Base-by-base conservation (phyloP, 352 stramenopile species). In the Elongisporangium undulatum region DNA sequence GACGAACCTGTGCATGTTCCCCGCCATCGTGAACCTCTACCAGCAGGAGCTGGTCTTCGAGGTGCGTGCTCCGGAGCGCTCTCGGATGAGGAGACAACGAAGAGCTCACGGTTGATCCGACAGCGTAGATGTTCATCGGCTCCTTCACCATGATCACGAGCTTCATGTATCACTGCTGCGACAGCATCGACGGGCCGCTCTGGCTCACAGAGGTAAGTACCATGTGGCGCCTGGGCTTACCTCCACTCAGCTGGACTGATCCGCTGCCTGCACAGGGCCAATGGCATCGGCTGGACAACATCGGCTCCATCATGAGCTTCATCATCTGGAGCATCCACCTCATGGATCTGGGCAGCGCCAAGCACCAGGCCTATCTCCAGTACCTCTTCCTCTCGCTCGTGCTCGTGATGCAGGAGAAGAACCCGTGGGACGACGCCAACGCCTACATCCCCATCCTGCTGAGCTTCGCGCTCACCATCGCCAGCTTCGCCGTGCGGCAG, bases 221-320 rank as follows among this genome's bases (percentile, higher is more conserved):
- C n/a, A n/a, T n/a, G n/a, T n/a, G n/a, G n/a, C n/a, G n/a, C n/a
- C n/a, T n/a, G n/a, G n/a, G n/a, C n/a, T n/a, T n/a, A n/a, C n/a
- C n/a, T n/a, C n/a, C n/a, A n/a, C n/a, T n/a, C n/a, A n/a, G n/a
- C n/a, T 50, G 2, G 13, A 21, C 10, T 29, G 21, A 53, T 19
- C 17, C 16, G 12, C 16, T 24, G n/a, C n/a, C n/a, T 22, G 21
- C 12, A 19, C 21, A 86, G 81, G 79, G 81, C 1, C 79, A 92
- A 57, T 92, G 83, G 83, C 83, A 92, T 63, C 77, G 79, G 2
- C 72, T 92, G 22, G 83, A 92, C 63, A 92, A 92, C 53, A 89
- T 92, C 49, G 83, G 81, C 59, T 87, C 83, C 62, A 85, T 91
- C 72, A 91, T 90, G 81, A 88, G 79, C 68, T 90, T 92, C 55